These are phyloP conservation scores for Strombidium stylifer DNA, from an alignment of 73 alveolate genomes.

Conservation along the genomic window DNA sequence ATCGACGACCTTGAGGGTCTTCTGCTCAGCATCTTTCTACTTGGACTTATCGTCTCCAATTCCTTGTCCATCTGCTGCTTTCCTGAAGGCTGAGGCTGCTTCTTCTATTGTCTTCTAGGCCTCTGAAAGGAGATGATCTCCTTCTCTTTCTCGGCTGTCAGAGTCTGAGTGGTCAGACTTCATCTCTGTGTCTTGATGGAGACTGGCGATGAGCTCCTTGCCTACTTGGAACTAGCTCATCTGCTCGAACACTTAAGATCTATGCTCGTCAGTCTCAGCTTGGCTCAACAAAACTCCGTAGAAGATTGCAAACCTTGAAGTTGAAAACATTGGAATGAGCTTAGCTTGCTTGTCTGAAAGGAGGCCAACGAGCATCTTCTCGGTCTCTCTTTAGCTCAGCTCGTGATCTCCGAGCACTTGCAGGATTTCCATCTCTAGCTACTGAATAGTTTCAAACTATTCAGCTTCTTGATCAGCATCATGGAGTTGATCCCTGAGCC, in stretches of 20 bases:
- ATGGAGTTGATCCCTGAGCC: constrained; percentile 14
- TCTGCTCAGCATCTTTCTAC: too few relatives aligned
- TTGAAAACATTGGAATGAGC: constrained; percentile 36
- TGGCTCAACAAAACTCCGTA: constrained; percentile 43
- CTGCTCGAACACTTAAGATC: constrained; percentile 24
- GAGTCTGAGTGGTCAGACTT: too few relatives aligned
- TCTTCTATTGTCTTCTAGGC: constrained; percentile 33
- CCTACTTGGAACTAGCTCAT: constrained; percentile 65
- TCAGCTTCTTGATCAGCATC: constrained; percentile 39
- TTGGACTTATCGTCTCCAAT: too few relatives aligned
- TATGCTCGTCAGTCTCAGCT: constrained; percentile 53
- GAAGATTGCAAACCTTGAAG: constrained; percentile 56
- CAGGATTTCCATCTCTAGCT: constrained; percentile 54
- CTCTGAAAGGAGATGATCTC: constrained; percentile 42
- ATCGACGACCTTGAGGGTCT: constrained; percentile 63
- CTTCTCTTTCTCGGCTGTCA: constrained; percentile 28
- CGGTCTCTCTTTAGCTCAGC: constrained; percentile 63
- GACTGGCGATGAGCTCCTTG: constrained; percentile 25
- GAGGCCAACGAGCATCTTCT: constrained; percentile 43
- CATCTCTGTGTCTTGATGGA: too few relatives aligned
- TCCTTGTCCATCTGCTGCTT: too few relatives aligned
- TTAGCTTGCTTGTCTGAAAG: constrained; percentile 52
- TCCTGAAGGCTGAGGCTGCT: constrained; percentile 30
- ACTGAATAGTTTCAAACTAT: constrained; percentile 22
- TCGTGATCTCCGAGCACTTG: constrained; percentile 22